A percentile compares a stretch with the other conserved stretches of the same genome.
phyloP scores from a whole-genome alignment of 1,284 basidiomycete species.

The Naganishia sp. region DNA sequence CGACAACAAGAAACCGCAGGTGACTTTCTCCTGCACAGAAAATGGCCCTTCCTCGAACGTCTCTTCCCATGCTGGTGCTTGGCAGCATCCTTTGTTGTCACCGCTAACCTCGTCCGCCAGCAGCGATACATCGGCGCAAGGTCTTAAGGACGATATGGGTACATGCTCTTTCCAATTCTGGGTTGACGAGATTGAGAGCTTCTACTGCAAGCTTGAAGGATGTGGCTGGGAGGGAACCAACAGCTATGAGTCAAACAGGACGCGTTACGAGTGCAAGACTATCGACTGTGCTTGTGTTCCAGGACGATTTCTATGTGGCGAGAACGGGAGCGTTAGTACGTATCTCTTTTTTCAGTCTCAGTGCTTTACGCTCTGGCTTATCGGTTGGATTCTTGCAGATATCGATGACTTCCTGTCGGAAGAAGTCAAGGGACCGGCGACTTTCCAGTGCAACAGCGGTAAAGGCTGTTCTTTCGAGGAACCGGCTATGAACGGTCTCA shows the following conservation, averaged over 20 bases:
- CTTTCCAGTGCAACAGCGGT: conserved; percentile 77
- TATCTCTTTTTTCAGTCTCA: conserved; percentile 33
- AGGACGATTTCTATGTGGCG: conserved; percentile 89
- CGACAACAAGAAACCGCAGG: conserved; percentile 77
- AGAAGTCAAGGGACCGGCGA: conserved; percentile 86
- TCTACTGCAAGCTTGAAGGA: conserved; percentile 81
- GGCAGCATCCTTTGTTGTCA: conserved; percentile 36
- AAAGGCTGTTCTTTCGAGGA: conserved; percentile 83
- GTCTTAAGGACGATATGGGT: conserved; percentile 39
- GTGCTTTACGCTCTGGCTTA: too few relatives aligned
- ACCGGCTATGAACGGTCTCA: conserved; percentile 92
- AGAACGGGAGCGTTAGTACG: conserved; percentile 89
- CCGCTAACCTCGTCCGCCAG: conserved; percentile 21
- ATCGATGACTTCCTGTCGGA: conserved; percentile 90
- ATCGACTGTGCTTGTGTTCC: conserved; percentile 90
- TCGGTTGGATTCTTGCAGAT: conserved; percentile 59
- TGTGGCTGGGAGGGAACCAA: conserved; percentile 51
- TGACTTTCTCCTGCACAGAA: conserved; percentile 81
- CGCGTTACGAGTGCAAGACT: conserved; percentile 73
- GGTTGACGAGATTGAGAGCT: conserved; percentile 89
- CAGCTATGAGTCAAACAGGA: conserved; percentile 64
- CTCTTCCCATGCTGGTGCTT: conserved; percentile 12
- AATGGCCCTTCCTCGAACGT: conserved; percentile 45
- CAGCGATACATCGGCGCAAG: not conserved
- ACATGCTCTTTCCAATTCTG: conserved; percentile 95